These are phyloP conservation scores for Penicillium paxilli DNA, from an alignment of 495 filamentous ascomycete species.

Conservation along the genomic window DNA sequence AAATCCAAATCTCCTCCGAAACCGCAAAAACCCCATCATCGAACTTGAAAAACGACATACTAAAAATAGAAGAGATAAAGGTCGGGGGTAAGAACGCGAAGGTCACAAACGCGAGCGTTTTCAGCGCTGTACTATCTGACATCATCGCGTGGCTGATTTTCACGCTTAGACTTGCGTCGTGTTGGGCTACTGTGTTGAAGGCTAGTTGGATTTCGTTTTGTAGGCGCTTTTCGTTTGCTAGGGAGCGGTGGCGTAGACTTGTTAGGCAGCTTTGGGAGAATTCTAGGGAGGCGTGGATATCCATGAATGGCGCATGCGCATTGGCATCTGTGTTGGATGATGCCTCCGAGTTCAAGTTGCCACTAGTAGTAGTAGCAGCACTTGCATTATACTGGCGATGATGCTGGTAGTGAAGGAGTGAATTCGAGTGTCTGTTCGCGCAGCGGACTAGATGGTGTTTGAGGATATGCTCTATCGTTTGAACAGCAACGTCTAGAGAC, in stretches of 20 bases:
- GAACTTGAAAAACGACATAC: conserved; percentile 38
- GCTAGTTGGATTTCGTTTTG: conserved; percentile 48
- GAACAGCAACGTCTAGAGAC: conserved; percentile 36
- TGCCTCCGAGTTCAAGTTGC: too few species aligned
- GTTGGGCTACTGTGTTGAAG: conserved; percentile 35
- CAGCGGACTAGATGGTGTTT: conserved; percentile 26
- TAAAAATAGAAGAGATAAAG: conserved; percentile 39
- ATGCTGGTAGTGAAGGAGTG: not conserved
- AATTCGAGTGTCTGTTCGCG: not conserved
- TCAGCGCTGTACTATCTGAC: conserved; percentile 36
- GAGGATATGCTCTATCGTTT: conserved; percentile 36
- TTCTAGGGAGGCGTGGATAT: conserved; percentile 3
- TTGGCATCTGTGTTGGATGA: too few species aligned
- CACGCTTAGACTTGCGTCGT: conserved; percentile 32
- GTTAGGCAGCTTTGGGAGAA: conserved; percentile 23
- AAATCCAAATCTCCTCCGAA: conserved; percentile 37
- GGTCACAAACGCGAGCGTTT: conserved; percentile 34
- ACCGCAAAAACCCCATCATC: conserved; percentile 21
- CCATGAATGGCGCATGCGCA: too few species aligned
- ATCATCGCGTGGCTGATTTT: conserved; percentile 35
- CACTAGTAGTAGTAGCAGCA: not conserved
- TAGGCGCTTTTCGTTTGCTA: conserved; percentile 39
- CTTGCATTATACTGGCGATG: not conserved
- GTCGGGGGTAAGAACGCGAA: conserved; percentile 39
- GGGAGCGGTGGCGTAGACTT: conserved; percentile 37